These are phyloP conservation scores for Thozetella sp. DNA, from an alignment of 495 filamentous ascomycete species.

Conservation along the genomic window DNA sequence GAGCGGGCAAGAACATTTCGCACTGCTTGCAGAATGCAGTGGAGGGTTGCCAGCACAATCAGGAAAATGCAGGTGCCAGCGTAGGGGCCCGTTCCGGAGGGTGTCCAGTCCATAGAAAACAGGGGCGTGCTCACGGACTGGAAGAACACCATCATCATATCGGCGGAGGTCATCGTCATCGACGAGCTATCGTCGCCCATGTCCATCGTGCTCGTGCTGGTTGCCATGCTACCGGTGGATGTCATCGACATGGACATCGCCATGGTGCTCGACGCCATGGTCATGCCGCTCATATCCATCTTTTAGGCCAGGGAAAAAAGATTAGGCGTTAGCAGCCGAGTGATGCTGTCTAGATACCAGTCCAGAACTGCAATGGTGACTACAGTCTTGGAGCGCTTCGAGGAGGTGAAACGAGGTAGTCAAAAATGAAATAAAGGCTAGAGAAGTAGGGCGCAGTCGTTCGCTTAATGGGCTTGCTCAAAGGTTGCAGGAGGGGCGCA, in stretches of 20 bases:
- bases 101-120: slow-evolving; percentile 68
- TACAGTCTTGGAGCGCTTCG: too few species aligned
- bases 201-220: slow-evolving; percentile 22
- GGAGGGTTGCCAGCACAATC: slow-evolving; percentile 63
- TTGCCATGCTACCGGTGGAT: neutral
- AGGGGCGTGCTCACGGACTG: slow-evolving; percentile 63
- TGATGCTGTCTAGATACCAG: too few species aligned
- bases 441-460: too few species aligned
- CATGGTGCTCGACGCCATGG: neutral
- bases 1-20: slow-evolving; percentile 3
- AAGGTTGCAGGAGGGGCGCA: too few species aligned
- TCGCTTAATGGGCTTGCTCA: too few species aligned
- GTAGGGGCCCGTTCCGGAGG: slow-evolving; percentile 61
- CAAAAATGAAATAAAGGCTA: too few species aligned
- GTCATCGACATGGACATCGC: neutral
- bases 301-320: too few species aligned
- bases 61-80: slow-evolving; percentile 80
- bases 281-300: neutral
- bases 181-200: slow-evolving; percentile 4
- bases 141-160: slow-evolving; percentile 53
- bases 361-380: too few species aligned
- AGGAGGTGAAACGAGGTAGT: too few species aligned
- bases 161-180: slow-evolving; percentile 34
- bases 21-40: slow-evolving; percentile 63
- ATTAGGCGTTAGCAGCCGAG: too few species aligned